Base-by-base conservation (phyloP, 2,329 filamentous ascomycete genomes). In the Ascochyta lentis region DNA sequence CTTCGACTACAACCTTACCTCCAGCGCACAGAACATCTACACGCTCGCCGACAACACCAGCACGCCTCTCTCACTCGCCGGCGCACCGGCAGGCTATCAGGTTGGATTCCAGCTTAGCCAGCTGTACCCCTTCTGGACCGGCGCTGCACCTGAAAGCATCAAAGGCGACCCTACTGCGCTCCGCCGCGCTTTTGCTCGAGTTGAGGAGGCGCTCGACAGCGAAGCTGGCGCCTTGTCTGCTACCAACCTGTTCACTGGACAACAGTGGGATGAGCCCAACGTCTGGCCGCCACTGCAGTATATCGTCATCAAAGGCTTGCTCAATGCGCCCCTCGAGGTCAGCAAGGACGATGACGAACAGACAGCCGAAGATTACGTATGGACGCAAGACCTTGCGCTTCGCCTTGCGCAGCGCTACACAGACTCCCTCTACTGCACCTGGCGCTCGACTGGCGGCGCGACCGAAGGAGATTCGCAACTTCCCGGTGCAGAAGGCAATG, bases 231-330 rank as follows among this genome's bases (percentile, higher is more conserved):
- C 82, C 33, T 84, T 89, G 40, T 80, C 86, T 2, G 84, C 87
- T 0, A 88, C 86, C 4, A 89, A 89, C 65, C 76, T 85, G 53
- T 65, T 72, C 41, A 85, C 86, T 0, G 83, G 83, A 13, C 83
- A 89, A 77, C 87, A 89, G 68, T 90, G 87, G 87, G 87, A 90
- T 51, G 82, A 88, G 69, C 86, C 86, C 0, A 89, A 86, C 64
- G 87, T 89, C 24, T 90, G 87, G 87, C 87, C 87, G 10, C 86
- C 86, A 3, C 79, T 88, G 45, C 84, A 86, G 77, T 85, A 89
- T 71, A 79, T 86, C 39, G 76, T 89, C 24, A 89, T 89, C 77
- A 70, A 84, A 35, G 85, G 85, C 6, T 78, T 89, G 6, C 78
- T 85, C 49, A 84, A 84, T 68, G 86, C 84, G 0, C 84, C 86